These are phyloP conservation scores for Quercus variabilis DNA, from an alignment of 306 rosid species.

Conservation along the genomic window DNA sequence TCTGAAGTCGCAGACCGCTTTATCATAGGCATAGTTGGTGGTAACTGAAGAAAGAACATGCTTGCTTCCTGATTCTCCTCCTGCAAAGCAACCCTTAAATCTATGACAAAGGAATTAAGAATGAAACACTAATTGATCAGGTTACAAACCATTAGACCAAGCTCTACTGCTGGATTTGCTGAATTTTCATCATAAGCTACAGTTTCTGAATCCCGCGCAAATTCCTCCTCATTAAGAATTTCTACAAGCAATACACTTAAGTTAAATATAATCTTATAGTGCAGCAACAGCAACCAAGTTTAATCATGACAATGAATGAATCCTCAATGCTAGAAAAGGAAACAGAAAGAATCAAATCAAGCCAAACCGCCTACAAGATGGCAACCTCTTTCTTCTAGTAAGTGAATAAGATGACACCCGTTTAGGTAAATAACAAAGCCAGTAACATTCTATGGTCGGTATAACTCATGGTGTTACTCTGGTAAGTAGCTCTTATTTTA, in stretches of 20 bases:
- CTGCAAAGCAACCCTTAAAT: conserved; percentile 41
- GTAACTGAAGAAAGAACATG: conserved; percentile 59
- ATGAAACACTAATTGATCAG: neutral
- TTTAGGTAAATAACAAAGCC: neutral
- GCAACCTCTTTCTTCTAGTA: neutral
- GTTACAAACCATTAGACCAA: conserved; percentile 63
- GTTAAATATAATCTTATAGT: conserved; percentile 12
- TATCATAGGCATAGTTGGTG: conserved; percentile 44
- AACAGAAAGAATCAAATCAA: neutral
- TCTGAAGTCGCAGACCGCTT: conserved; percentile 29
- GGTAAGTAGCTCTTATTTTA: neutral
- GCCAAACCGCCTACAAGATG: neutral
- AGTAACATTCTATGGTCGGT: neutral
- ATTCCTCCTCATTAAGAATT: conserved; percentile 65
- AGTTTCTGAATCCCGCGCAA: conserved; percentile 52
- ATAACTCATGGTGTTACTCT: conserved; percentile 1
- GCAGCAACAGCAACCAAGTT: neutral
- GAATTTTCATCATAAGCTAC: conserved; percentile 48
- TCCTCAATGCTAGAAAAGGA: conserved; percentile 2
- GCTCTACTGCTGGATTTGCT: conserved; percentile 46
- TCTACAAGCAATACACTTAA: conserved; percentile 35
- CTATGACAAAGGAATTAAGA: conserved; percentile 16
- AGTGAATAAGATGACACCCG: conserved; percentile 3
- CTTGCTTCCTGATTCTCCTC: conserved; percentile 67
- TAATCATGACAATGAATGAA: conserved; percentile 3